Base-by-base conservation (phyloP, 371 early-diverging fungal genomes). In the Mortierella sp. region DNA sequence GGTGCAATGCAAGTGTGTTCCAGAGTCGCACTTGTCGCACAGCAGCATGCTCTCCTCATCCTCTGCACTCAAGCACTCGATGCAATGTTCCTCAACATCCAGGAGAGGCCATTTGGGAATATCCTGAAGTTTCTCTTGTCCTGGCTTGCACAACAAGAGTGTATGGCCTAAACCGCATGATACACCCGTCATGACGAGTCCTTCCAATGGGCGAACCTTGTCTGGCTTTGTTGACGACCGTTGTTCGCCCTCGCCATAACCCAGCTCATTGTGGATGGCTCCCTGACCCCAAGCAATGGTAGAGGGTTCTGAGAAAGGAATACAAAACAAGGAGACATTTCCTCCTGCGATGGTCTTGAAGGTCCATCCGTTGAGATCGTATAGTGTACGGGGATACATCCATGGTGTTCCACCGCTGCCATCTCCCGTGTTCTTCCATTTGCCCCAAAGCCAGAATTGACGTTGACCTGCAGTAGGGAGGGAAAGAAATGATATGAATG, bases 1-100 rank as follows among this genome's bases (percentile, higher is more conserved):
- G 2, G 79, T 71, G 63, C 88, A 88, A 41, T 82, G 80, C 25
- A 80, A 73, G 62, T 88, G 88, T 10, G 78, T 68, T 29, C 83
- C 82, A 10, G 69, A 71, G 71, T 88, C 84, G 54, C 88, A 88
- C 57, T 76, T 74, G 55, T 86, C 86, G 50, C 88, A 88, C 16
- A 88, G 65, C 17, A 88, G 63, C 60, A 88, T 71, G 24, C 77
- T 65, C 4, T 84, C 84, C 57, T 85, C 88, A 47, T 84, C 79
- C 48, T 84, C 81, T 29, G 79, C 80, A 22, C 68, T 78, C 40
- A 80, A 67, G 59, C 88, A 87, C 43, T 74, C 76, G 25, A 73
- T 64, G 57, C 88, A 87, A 28, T 68, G 66, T 41, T 80, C 82
- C 37, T 80, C 82, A 12, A 71, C 74, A 61, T 82, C 74, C 24